phyloP scores from a whole-genome alignment of 371 early-diverging fungal species.

The Batkoa obscura region DNA sequence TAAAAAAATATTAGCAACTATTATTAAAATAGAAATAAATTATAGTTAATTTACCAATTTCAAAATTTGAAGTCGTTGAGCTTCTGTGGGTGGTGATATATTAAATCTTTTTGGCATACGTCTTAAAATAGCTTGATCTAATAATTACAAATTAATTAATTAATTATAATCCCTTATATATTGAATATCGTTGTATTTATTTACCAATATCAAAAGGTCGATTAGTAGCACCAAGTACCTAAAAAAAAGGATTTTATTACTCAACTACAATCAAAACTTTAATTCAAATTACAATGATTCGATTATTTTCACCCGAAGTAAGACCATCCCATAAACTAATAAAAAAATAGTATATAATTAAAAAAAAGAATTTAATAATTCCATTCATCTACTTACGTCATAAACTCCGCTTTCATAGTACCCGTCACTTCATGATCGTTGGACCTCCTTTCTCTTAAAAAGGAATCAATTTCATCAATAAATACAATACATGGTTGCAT shows the following conservation, averaged over 20 bases:
- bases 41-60: constrained; percentile 27
- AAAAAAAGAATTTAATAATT: too few species aligned
- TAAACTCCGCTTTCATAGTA: constrained; percentile 98
- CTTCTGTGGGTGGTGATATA: constrained; percentile 70
- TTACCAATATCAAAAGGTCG: constrained; percentile 80
- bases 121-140: constrained; percentile 79
- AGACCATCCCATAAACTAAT: constrained; percentile 86
- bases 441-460: constrained; percentile 76
- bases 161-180: not conserved
- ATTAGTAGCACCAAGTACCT: constrained; percentile 83
- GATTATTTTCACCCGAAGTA: constrained; percentile 48
- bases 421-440: constrained; percentile 87
- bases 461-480: constrained; percentile 95
- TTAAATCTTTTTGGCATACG: constrained; percentile 92
- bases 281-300: constrained; percentile 35
- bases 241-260: not conserved
- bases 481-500: constrained; percentile 90
- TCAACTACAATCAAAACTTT: not conserved
- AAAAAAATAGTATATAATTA: not conserved
- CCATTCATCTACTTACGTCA: too few species aligned
- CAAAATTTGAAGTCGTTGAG: constrained; percentile 80
- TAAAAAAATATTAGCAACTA: too few species aligned
- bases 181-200: too few species aligned
- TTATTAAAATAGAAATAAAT: too few species aligned
- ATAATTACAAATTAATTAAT: not conserved